Evolutionary conservation across 768 basidiomycete species (phyloP).

Genomic region (Vishniacozyma victoriae): DNA sequence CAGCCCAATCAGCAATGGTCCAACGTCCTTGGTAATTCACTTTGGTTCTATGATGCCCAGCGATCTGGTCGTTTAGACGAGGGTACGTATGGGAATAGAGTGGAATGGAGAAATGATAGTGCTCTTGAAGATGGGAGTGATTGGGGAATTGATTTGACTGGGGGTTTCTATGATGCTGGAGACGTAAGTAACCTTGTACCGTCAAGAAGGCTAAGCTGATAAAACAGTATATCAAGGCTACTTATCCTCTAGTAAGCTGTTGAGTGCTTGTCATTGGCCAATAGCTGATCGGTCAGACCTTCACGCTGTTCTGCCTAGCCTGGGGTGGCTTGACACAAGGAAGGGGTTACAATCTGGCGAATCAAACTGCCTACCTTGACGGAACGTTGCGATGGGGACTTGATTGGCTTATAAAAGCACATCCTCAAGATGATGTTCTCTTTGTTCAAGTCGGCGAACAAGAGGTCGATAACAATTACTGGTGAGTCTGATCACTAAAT

Average conservation of each 20-base stretch:
- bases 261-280: not conserved
- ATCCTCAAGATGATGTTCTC: constrained; percentile 65
- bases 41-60: constrained; percentile 91
- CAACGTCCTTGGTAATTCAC: constrained; percentile 66
- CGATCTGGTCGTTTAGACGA: constrained; percentile 67
- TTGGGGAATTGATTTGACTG: constrained; percentile 66
- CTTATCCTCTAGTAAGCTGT: constrained; percentile 70
- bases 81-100: constrained; percentile 56
- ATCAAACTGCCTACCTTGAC: constrained; percentile 88
- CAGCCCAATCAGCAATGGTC: constrained; percentile 74
- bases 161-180: constrained; percentile 91
- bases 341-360: constrained; percentile 73
- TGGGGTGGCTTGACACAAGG: constrained; percentile 87
- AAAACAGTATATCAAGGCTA: constrained; percentile 75
- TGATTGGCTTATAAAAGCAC: constrained; percentile 79
- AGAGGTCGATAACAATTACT: constrained; percentile 68
- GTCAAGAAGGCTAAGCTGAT: constrained; percentile 2
- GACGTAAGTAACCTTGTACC: constrained; percentile 45
- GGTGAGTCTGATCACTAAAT: constrained; percentile 66
- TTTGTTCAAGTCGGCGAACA: constrained; percentile 70
- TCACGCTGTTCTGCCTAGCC: constrained; percentile 74
- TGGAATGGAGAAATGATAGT: constrained; percentile 82
- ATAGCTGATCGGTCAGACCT: constrained; percentile 53
- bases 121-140: constrained; percentile 70
- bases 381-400: constrained; percentile 83